Percentiles rank a stretch among this genome's conserved stretches.
Conservation (phyloP, 2,329 filamentous ascomycete species). For the Chaetomium sp. region DNA sequence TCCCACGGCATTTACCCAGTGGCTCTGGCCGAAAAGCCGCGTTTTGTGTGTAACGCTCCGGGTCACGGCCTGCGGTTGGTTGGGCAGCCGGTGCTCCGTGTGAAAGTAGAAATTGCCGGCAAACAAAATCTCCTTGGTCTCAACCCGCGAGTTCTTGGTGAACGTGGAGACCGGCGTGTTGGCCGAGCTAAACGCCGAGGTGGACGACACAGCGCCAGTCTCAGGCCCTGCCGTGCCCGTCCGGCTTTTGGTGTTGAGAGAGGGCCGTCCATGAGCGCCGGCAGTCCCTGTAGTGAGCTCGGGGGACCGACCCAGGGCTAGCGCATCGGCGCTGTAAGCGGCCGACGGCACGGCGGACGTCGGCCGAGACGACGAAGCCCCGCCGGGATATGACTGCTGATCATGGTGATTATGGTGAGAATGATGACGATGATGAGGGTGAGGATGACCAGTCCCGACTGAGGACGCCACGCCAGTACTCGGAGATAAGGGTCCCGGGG, state of each 20-base stretch:
- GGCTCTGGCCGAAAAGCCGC: slow-evolving; percentile 49
- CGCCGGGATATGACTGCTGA: too few relatives aligned
- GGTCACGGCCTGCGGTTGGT: slow-evolving; percentile 29
- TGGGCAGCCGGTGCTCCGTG: slow-evolving; percentile 29
- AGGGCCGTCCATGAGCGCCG: too few relatives aligned
- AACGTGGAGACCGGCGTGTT: slow-evolving; percentile 17
- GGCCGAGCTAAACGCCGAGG: neutral
- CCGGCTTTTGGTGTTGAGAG: slow-evolving; percentile 19
- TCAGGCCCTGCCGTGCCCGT: slow-evolving; percentile 34
- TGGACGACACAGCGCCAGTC: slow-evolving; percentile 15
- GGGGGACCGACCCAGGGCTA: too few relatives aligned
- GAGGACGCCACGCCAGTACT: neutral
- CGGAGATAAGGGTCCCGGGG: slow-evolving; percentile 7
- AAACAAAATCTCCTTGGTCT: slow-evolving; percentile 33
- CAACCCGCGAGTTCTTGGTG: slow-evolving; percentile 26
- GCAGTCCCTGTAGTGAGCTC: too few relatives aligned
- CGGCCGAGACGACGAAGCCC: too few relatives aligned
- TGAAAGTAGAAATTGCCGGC: slow-evolving; percentile 40
- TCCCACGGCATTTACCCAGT: slow-evolving; percentile 46
- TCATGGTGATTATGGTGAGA: too few relatives aligned
- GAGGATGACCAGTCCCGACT: neutral
- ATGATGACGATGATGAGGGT: too few relatives aligned
- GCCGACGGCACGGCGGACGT: too few relatives aligned
- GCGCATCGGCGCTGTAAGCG: too few relatives aligned
- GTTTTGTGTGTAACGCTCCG: slow-evolving; percentile 49